phyloP scores from a whole-genome alignment of 176 grass and related monocot species.

The Musa itinerans region DNA sequence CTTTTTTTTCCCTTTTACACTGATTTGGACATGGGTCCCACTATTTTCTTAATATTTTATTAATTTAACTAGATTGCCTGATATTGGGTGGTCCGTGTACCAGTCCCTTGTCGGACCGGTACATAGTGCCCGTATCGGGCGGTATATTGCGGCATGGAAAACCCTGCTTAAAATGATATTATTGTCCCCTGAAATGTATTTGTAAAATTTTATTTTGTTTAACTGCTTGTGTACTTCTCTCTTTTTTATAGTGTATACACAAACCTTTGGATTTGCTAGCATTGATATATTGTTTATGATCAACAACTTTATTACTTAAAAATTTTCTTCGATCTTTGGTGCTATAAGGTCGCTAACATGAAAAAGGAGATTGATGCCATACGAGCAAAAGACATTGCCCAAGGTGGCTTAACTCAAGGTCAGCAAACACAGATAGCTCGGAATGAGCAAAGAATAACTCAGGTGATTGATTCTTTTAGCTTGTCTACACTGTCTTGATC shows the following conservation, averaged over 20 bases:
- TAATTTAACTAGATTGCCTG: too few relatives aligned
- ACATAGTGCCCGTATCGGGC: too few relatives aligned
- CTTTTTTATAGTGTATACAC: neutral
- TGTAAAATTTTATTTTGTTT: too few relatives aligned
- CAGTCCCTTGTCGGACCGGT: too few relatives aligned
- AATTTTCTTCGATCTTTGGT: slow-evolving; percentile 8
- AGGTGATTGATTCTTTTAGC: slow-evolving; percentile 33
- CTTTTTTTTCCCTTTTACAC: too few relatives aligned
- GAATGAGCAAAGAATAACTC: slow-evolving; percentile 89
- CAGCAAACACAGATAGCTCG: slow-evolving; percentile 99
- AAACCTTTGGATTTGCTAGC: neutral
- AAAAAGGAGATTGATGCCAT: slow-evolving; percentile 99
- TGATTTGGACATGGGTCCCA: too few relatives aligned
- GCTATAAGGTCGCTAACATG: slow-evolving; percentile 74
- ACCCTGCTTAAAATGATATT: too few relatives aligned
- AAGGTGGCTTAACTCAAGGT: slow-evolving; percentile 98
- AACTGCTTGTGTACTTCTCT: neutral
- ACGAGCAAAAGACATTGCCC: slow-evolving; percentile 81
- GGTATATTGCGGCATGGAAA: too few relatives aligned
- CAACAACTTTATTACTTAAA: neutral
- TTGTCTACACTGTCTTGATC: neutral
- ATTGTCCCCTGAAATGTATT: too few relatives aligned
- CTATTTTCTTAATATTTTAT: too few relatives aligned
- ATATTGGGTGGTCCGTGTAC: too few relatives aligned
- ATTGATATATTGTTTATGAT: neutral